Evolutionary conservation across 352 stramenopile species (phyloP), one percentile per base, ranked within the genome.

Genomic region (Phytophthora quininea): DNA sequence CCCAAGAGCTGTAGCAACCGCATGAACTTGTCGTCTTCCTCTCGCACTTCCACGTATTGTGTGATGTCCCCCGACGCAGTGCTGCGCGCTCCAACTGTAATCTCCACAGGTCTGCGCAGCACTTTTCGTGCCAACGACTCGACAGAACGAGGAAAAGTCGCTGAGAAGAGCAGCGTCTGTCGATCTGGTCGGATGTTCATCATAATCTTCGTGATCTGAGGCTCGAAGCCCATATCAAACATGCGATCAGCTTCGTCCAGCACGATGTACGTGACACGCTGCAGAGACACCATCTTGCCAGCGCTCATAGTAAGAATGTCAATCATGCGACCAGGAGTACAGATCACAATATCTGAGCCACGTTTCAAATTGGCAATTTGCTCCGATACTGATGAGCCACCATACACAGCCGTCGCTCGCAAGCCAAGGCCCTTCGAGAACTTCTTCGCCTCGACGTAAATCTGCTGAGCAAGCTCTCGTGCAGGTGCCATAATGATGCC

Each of bases 221-320:
- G 98, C 64, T 99, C 97, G 76, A 99, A 99, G 10, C 98, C 98
- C 98, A 99, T 99, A 76, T 99, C 98, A 72, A 99, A 99, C 95
- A 99, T 99, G 19, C 98, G 91, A 79, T 99, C 98, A 43, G 97
- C 97, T 80, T 99, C 98, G 68, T 99, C 98, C 52, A 99, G 88
- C 15, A 99, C 98, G 24, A 99, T 96, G 71, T 98, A 99, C 14
- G 95, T 98, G 15, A 99, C 97, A 27, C 98, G 91, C 60, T 96
- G 83, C 14, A 99, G 76, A 32, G 89, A 98, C 32, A 99, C 89
- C 69, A 99, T 91, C 48, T 96, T 94, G 38, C 98, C 97, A 10
- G 93, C 91, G 73, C 98, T 98, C 96, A 99, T 99, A 31, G 91
- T 98, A 19, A 99, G 70, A 71, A 99, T 99, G 75, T 99, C 98